phyloP scores from a whole-genome alignment of 371 early-diverging fungal species.

The Sporodiniella umbellata region DNA sequence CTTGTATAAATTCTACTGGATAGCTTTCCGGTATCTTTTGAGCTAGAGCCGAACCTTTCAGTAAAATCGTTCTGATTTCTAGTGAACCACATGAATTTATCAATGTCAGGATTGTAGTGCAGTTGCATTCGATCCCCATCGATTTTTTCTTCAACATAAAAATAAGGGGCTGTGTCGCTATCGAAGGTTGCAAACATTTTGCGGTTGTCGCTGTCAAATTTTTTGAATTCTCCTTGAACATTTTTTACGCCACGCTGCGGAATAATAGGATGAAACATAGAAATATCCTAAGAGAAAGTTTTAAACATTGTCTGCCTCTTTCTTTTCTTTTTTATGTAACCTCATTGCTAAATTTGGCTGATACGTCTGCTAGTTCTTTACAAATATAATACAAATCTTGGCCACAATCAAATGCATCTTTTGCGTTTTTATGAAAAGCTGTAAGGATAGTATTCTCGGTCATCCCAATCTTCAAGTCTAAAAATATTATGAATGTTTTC shows the following conservation, averaged over 20 bases:
- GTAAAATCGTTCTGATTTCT: constrained; percentile 31
- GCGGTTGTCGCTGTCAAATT: constrained; percentile 34
- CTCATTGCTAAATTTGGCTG: neutral
- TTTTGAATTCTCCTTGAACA: constrained; percentile 34
- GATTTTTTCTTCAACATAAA: constrained; percentile 77
- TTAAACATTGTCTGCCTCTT: neutral
- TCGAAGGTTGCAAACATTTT: constrained; percentile 6
- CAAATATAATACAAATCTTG: neutral
- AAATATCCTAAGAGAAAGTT: neutral
- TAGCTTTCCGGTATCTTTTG: constrained; percentile 9
- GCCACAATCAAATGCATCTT: constrained; percentile 2
- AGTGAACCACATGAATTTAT: constrained; percentile 44
- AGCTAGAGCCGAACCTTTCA: constrained; percentile 7
- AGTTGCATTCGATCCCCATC: constrained; percentile 79
- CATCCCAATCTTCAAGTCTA: constrained; percentile 70
- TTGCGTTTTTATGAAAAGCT: constrained; percentile 19
- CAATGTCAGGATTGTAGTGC: constrained; percentile 50
- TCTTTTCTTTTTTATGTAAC: neutral
- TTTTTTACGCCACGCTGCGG: constrained; percentile 52
- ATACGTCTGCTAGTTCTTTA: neutral
- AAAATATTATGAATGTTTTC: too few relatives aligned
- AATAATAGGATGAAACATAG: constrained; percentile 40
- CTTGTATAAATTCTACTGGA: constrained; percentile 3
- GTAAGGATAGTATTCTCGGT: constrained; percentile 64
- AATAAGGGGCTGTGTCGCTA: constrained; percentile 13